phyloP scores from a whole-genome alignment of 768 basidiomycete species.

The Mycena rebaudengoi region DNA sequence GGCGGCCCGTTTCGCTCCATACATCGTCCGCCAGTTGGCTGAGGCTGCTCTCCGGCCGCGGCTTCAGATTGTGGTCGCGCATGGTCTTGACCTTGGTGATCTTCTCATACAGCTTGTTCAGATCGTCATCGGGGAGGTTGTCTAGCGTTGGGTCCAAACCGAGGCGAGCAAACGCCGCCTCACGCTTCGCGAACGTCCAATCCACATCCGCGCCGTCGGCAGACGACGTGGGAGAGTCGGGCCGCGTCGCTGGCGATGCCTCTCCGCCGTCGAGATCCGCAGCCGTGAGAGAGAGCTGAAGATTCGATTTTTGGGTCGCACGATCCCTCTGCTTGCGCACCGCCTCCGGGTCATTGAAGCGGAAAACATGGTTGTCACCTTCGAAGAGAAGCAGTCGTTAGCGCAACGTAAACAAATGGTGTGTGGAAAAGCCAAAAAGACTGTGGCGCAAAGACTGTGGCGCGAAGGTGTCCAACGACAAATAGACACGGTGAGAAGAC shows the following conservation, averaged over 20 bases:
- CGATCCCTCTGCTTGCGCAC: conserved; percentile 92
- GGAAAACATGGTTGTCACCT: conserved; percentile 98
- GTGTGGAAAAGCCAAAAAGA: too few species aligned
- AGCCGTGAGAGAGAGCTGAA: conserved; percentile 71
- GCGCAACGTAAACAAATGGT: conserved; percentile 21
- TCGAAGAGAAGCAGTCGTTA: conserved; percentile 16
- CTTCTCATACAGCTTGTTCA: conserved; percentile 93
- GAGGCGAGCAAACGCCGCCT: conserved; percentile 88
- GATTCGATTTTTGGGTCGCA: conserved; percentile 73
- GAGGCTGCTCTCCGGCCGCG: conserved; percentile 84
- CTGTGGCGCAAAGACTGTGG: too few species aligned
- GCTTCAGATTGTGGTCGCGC: conserved; percentile 79
- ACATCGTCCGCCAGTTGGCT: conserved; percentile 79
- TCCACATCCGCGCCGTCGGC: conserved; percentile 83
- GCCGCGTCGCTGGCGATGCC: conserved; percentile 67
- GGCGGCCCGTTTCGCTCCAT: conserved; percentile 90
- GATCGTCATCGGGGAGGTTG: conserved; percentile 92
- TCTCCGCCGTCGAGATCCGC: conserved; percentile 66
- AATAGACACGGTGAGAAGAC: conserved; percentile 32
- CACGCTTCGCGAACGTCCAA: conserved; percentile 97
- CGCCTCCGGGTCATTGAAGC: conserved; percentile 96
- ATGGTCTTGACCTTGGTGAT: conserved; percentile 92
- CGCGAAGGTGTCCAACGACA: too few species aligned
- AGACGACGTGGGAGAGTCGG: conserved; percentile 79
- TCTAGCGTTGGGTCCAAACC: conserved; percentile 91